Conservation (phyloP, 306 rosid species). For the Sindora glabra region DNA sequence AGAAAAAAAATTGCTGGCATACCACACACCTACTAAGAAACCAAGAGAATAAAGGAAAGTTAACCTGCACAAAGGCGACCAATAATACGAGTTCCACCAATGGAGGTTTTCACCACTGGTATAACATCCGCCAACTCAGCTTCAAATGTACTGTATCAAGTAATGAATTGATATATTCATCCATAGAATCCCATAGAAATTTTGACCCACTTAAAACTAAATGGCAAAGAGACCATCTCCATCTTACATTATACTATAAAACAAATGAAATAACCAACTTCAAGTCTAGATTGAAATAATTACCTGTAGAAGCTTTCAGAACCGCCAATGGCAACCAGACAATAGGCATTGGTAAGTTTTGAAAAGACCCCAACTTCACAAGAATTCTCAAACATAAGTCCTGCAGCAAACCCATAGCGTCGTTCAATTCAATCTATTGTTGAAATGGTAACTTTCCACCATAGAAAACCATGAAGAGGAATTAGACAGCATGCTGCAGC, state of each 20-base stretch:
- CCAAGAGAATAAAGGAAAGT: background rate
- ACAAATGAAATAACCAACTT: background rate
- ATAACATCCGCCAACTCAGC: constrained; percentile 60
- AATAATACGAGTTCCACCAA: constrained; percentile 65
- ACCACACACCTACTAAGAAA: no score
- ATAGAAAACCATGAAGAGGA: no score
- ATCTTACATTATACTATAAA: no score
- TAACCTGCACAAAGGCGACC: constrained; percentile 81
- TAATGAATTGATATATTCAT: background rate
- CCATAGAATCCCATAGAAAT: background rate
- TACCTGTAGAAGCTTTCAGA: constrained; percentile 78
- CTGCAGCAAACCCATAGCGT: constrained; percentile 21
- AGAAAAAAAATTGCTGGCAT: no score
- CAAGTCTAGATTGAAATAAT: background rate
- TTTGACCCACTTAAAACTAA: constrained; percentile 6
- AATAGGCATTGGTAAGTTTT: constrained; percentile 82
- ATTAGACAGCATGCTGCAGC: background rate
- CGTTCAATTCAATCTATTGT: no score
- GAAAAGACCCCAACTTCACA: constrained; percentile 80
- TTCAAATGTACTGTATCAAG: constrained; percentile 48
- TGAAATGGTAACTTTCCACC: no score
- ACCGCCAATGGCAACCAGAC: constrained; percentile 84
- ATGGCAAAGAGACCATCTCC: background rate
- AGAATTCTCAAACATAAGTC: constrained; percentile 75
- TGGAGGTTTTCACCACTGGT: constrained; percentile 74